A percentile compares a stretch with the other conserved stretches of the same genome.
Conservation (phyloP, 1,284 basidiomycete genomes). For the Fomitopsis betulina region DNA sequence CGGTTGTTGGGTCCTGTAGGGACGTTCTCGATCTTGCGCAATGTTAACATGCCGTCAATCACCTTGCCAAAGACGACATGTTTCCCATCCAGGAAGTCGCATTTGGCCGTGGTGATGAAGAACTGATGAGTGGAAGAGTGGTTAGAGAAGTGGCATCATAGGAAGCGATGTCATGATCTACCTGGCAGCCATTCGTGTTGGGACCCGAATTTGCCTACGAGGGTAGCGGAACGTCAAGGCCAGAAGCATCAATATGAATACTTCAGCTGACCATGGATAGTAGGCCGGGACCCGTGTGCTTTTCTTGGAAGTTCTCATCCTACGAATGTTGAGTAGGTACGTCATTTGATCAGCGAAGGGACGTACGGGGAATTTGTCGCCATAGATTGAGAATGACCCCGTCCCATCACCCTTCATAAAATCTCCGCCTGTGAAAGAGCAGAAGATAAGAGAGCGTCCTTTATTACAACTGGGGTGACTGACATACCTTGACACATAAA, state of each 20-base stretch:
- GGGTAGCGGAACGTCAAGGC: not conserved
- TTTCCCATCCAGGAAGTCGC: conserved; percentile 89
- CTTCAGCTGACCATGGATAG: conserved; percentile 70
- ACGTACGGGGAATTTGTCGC: conserved; percentile 82
- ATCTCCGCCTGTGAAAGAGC: conserved; percentile 61
- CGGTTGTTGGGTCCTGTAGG: conserved; percentile 85
- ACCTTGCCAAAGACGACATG: conserved; percentile 91
- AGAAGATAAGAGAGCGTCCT: not conserved
- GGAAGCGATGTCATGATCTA: conserved; percentile 22
- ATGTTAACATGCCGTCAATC: conserved; percentile 80
- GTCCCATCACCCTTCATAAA: conserved; percentile 91
- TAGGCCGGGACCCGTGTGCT: conserved; percentile 82
- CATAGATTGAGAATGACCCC: conserved; percentile 93
- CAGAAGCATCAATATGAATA: conserved; percentile 1
- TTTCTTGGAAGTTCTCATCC: conserved; percentile 94
- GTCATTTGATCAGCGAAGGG: too few relatives aligned
- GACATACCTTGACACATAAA: conserved; percentile 81
- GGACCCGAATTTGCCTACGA: conserved; percentile 86
- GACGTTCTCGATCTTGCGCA: conserved; percentile 93
- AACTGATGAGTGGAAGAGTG: conserved; percentile 51
- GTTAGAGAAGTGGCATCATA: not conserved
- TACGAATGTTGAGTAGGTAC: conserved; percentile 24
- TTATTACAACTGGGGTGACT: not conserved
- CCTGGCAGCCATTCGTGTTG: conserved; percentile 91
- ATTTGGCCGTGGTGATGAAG: conserved; percentile 94